Evolutionary conservation across 371 early-diverging fungal genomes (phyloP).

Genomic region (Lichtheimia ramosa): DNA sequence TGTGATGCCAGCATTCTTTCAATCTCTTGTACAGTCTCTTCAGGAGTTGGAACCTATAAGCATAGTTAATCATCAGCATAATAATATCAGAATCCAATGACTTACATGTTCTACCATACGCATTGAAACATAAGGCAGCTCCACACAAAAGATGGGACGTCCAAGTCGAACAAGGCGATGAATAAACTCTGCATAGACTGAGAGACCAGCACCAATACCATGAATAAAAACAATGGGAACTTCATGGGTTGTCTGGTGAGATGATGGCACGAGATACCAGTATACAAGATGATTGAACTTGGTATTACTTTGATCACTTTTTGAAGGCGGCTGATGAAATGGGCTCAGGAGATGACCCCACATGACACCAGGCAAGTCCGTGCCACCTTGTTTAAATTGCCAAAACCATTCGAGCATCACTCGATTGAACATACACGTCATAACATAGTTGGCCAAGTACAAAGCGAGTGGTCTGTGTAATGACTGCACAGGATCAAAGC

Average conservation of each 20-base stretch:
- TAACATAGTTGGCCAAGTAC: slow-evolving; percentile 40
- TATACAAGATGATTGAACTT: slow-evolving; percentile 18
- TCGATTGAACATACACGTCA: slow-evolving; percentile 30
- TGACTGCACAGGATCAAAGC: slow-evolving; percentile 62
- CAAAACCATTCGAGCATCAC: slow-evolving; percentile 21
- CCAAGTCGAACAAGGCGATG: slow-evolving; percentile 32
- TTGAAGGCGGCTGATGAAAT: neutral
- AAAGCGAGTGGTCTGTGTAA: slow-evolving; percentile 60
- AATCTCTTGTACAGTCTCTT: slow-evolving; percentile 56
- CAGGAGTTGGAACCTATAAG: slow-evolving; percentile 41
- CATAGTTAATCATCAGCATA: neutral
- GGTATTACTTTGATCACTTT: neutral
- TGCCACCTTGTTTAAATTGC: slow-evolving; percentile 20
- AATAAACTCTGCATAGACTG: slow-evolving; percentile 57
- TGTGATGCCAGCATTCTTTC: slow-evolving; percentile 49
- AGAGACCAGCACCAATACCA: slow-evolving; percentile 66
- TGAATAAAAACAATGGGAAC: slow-evolving; percentile 68
- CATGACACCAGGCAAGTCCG: slow-evolving; percentile 6
- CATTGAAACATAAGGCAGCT: slow-evolving; percentile 71
- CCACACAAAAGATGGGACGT: slow-evolving; percentile 64
- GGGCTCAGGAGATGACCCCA: slow-evolving; percentile 30
- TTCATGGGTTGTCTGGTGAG: neutral
- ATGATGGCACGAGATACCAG: slow-evolving; percentile 23
- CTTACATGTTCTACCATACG: slow-evolving; percentile 51
- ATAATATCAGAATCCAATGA: no score